Evolutionary conservation across 1,139 yeast genomes (phyloP), one percentile per base, ranked within the genome.

Genomic region (Nakaseomyces sp.): DNA sequence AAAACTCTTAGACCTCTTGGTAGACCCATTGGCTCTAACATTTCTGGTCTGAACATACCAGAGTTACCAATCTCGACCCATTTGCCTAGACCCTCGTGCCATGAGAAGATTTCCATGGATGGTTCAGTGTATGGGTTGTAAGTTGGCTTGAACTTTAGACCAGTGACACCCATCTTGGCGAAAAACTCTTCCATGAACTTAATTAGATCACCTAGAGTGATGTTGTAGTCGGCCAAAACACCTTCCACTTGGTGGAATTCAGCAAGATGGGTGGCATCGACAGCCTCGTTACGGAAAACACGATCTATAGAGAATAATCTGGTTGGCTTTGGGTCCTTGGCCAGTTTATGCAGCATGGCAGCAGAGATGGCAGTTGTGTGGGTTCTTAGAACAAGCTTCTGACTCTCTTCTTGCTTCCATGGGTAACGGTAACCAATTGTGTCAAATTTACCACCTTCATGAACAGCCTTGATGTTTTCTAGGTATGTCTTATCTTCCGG

Each of bases 11-110:
- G 69, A 64, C 87, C 84, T 72, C 82, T 81, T 50, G 98, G 98
- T 61, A 93, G 76, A 29, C 98, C 98, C 97, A 91, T 89, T 40
- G 96, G 72, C 69, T 88, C 96, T 65, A 93, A 76, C 99, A 93
- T 93, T 69, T 93, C 99, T 19, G 99, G 98, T 70, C 99, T 81
- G 75, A 93, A 93, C 96, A 93, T 84, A 66, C 98, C 99, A 19
- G 96, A 87, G 73, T 93, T 93, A 66, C 99, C 99, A 61, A 93
- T 89, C 72, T 93, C 99, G 51, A 93, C 98, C 98, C 98, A 93
- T 66, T 88, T 91, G 59, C 76, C 81, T 58, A 93, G 76, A 41
- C 96, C 96, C 58, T 80, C 81, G 69, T 93, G 99, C 82, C 87
- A 91, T 46, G 97, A 93, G 67, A 83, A 93, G 56, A 93, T 91